Percentiles rank a stretch among this genome's conserved stretches.
phyloP scores from a whole-genome alignment of 2,329 filamentous ascomycete species.

The Trichocomaceae sp. region DNA sequence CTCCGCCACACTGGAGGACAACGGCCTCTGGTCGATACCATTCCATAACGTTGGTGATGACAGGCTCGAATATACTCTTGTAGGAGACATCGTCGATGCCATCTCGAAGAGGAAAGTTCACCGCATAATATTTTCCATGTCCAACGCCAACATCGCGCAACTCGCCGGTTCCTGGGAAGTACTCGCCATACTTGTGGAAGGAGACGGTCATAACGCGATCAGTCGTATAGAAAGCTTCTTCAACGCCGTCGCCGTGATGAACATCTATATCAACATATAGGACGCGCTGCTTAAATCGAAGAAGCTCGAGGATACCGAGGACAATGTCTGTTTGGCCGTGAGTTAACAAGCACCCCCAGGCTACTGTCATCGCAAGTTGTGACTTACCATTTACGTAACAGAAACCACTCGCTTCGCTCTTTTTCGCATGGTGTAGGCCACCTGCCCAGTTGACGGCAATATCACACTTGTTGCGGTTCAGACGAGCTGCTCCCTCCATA shows the following conservation, averaged over 20 bases:
- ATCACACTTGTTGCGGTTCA: constrained; percentile 63
- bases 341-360: constrained; percentile 7
- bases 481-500: constrained; percentile 63
- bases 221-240: constrained; percentile 66
- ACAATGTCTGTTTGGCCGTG: constrained; percentile 51
- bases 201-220: constrained; percentile 66
- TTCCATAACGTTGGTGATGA: constrained; percentile 62
- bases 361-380: not conserved
- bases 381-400: constrained; percentile 82
- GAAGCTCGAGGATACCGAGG: constrained; percentile 58
- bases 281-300: constrained; percentile 58
- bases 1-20: constrained; percentile 62
- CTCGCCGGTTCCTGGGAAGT: constrained; percentile 64
- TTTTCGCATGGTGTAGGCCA: constrained; percentile 93
- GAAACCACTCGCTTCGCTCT: constrained; percentile 88
- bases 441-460: constrained; percentile 81
- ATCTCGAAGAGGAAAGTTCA: constrained; percentile 64
- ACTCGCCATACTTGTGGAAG: constrained; percentile 68
- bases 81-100: constrained; percentile 63
- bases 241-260: constrained; percentile 62
- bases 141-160: constrained; percentile 62
- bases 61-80: constrained; percentile 62
- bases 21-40: constrained; percentile 62
- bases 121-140: constrained; percentile 60
- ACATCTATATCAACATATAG: constrained; percentile 64